phyloP scores from a whole-genome alignment of 768 basidiomycete species.

The Antrodiella citrinella region DNA sequence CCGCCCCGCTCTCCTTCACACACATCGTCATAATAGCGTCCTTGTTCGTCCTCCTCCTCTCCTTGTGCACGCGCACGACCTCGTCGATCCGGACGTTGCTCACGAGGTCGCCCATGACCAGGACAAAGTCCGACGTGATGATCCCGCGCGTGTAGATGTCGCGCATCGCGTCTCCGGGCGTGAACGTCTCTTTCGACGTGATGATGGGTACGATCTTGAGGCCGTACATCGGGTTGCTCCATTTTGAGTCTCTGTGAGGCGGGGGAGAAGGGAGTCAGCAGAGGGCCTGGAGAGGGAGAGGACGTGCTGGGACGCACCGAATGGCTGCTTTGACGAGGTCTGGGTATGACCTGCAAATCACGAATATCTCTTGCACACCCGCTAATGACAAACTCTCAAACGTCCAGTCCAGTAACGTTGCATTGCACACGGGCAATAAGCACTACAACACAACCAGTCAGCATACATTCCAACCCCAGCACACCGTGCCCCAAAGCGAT shows the following conservation, averaged over 20 bases:
- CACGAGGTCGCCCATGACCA: slow-evolving; percentile 87
- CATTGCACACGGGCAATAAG: slow-evolving; percentile 90
- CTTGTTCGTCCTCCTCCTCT: slow-evolving; percentile 77
- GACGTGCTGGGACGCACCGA: slow-evolving; percentile 41
- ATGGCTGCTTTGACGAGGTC: slow-evolving; percentile 81
- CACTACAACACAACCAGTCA: slow-evolving; percentile 45
- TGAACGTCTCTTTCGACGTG: slow-evolving; percentile 80
- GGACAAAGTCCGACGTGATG: slow-evolving; percentile 84
- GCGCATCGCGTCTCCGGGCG: slow-evolving; percentile 87
- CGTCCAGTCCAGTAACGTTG: slow-evolving; percentile 91
- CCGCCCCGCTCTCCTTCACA: slow-evolving; percentile 67
- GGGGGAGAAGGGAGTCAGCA: slow-evolving; percentile 1
- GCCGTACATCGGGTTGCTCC: slow-evolving; percentile 72
- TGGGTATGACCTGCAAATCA: slow-evolving; percentile 88
- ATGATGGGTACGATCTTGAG: slow-evolving; percentile 81
- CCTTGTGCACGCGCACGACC: slow-evolving; percentile 83
- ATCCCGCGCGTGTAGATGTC: slow-evolving; percentile 90
- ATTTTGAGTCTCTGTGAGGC: slow-evolving; percentile 62
- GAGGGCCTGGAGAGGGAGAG: slow-evolving; percentile 1
- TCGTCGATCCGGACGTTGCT: slow-evolving; percentile 90
- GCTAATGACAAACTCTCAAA: slow-evolving; percentile 92
- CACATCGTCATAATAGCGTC: slow-evolving; percentile 97
- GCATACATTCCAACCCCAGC: slow-evolving; percentile 6
- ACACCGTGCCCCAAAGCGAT: not conserved
- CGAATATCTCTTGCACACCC: slow-evolving; percentile 93